These are phyloP conservation scores for Nyssa sinensis DNA, from an alignment of 148 eudicot genomes.

Conservation along the genomic window DNA sequence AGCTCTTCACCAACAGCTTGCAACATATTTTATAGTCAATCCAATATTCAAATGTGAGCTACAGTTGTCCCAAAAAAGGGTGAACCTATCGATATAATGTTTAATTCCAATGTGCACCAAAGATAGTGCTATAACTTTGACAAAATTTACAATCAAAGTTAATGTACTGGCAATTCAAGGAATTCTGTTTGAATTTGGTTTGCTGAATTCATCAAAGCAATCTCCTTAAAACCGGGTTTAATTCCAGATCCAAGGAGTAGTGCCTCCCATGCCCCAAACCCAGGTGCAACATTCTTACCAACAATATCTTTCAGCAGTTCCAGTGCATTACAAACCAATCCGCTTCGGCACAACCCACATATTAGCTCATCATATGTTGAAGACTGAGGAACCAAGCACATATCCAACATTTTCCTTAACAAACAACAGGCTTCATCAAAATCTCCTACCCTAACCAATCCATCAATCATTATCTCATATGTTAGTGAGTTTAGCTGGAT, in stretches of 20 bases:
- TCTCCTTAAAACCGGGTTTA: conserved; percentile 5
- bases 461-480: conserved; percentile 31
- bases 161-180: not conserved
- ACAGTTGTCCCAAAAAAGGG: not conserved
- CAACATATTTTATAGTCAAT: not conserved
- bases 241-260: conserved; percentile 21
- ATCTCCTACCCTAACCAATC: conserved; percentile 21
- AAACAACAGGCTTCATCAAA: conserved; percentile 32
- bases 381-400: conserved; percentile 18
- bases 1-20: not conserved
- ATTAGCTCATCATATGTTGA: conserved; percentile 31
- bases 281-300: conserved; percentile 22
- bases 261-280: conserved; percentile 37
- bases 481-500: conserved; percentile 20
- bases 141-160: not conserved
- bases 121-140: not conserved
- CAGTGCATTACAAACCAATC: conserved; percentile 25
- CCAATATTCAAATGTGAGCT: not conserved
- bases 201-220: not conserved
- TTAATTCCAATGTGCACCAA: not conserved
- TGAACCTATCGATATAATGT: not conserved
- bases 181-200: not conserved
- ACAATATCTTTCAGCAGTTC: conserved; percentile 18
- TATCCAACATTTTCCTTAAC: conserved; percentile 31
- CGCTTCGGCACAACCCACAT: conserved; percentile 21